A percentile compares a stretch with the other conserved stretches of the same genome.
Evolutionary conservation across 768 basidiomycete species (phyloP).

Genomic region (Sporobolomyces phaffii): DNA sequence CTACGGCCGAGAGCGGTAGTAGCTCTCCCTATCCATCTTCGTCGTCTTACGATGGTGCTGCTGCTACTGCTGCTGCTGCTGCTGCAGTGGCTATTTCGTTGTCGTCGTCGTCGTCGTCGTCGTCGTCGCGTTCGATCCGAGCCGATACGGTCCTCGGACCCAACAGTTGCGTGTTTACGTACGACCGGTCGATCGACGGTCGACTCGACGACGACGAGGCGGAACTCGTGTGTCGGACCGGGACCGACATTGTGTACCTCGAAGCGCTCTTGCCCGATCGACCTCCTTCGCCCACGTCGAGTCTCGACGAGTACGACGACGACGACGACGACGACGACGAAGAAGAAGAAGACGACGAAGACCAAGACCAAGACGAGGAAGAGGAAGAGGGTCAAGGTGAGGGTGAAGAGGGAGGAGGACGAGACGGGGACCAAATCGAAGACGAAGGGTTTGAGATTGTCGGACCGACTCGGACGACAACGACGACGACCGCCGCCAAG

Average conservation of each 20-base stretch:
- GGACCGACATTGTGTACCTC: constrained; percentile 7
- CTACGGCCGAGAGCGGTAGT: no score
- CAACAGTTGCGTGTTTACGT: constrained; percentile 34
- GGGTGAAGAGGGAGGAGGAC: no score
- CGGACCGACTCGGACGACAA: neutral
- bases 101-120: neutral
- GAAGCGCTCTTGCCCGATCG: neutral
- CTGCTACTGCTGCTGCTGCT: no score
- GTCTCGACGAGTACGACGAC: neutral
- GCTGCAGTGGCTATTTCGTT: no score
- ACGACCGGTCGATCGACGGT: neutral
- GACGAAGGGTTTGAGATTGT: constrained; percentile 17
- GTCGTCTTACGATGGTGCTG: no score
- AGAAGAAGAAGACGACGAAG: neutral
- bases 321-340: neutral
- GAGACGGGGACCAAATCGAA: no score
- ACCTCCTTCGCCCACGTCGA: neutral
- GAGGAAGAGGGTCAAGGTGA: no score
- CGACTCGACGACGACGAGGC: no score
- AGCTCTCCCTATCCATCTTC: no score
- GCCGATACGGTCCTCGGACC: constrained; percentile 35
- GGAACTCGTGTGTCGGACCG: constrained; percentile 8
- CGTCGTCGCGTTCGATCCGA: neutral
- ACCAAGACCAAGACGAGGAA: constrained; percentile 1
- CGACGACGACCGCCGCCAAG: no score